Base-by-base conservation (phyloP, 192 early-diverging fungal species). In the Globomyces pollinis-pini region DNA sequence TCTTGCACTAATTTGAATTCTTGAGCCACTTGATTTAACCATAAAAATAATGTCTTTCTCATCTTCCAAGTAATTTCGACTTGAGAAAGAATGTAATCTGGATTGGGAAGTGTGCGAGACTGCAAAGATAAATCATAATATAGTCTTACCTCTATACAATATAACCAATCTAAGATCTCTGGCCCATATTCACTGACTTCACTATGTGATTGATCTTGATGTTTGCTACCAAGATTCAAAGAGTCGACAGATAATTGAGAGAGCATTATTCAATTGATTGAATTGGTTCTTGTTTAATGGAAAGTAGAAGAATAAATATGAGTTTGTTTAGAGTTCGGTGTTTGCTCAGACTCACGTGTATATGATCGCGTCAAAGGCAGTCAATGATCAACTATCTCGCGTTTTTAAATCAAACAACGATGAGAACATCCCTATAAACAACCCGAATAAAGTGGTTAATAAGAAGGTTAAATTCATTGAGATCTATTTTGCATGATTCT, bases 1-100 rank as follows among this genome's bases (percentile, higher is more conserved):
- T 83, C 81, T 31, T 57, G 76, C 12, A 64, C 56, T 38, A 83
- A 68, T 38, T 68, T 66, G 65, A 69, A 83, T 49, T 83, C 71
- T 21, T 23, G 43, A 50, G 77, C 74, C 12, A 83, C 74, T 55
- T 83, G 68, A 41, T 79, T 63, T 33, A 83, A 68, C 76, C 76
- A 81, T 18, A 71, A 36, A 30, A 83, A 54, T 35, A 83, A 69
- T 5, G 65, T 73, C 34, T 65, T 64, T 11, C 81, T 67, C 61
- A 73, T 74, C 12, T 62, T 50, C 73, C 74, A 78, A 21, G 70
- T 51, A n/a, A 83, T 41, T 50, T 83, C 71, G 6, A 54, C 30
- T 43, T 83, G 76, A n/a, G 35, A 50, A n/a, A 56, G 60, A 69
- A 79, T 72, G 47, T 73, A 74, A 31, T 45, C 24, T 3, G 68